Conservation (phyloP, 257 asterid genomes). For the Solanum phureja region DNA sequence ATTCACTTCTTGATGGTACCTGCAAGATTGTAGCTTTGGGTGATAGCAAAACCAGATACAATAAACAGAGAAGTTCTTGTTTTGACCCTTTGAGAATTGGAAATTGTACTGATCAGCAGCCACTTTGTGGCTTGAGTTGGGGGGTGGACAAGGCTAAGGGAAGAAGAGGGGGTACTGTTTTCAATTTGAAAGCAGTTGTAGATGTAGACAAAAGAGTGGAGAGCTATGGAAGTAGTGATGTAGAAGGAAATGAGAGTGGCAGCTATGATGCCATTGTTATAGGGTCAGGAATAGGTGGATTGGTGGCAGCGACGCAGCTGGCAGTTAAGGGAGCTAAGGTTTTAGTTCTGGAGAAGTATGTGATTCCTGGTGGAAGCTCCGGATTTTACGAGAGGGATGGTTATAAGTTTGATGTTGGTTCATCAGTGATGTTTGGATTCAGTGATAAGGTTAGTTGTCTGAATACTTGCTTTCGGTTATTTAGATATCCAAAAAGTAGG, state of each 20-base stretch:
- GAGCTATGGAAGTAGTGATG: constrained; percentile 9
- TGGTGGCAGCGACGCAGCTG: constrained; percentile 91
- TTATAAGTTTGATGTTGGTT: constrained; percentile 88
- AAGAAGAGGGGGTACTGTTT: constrained; percentile 13
- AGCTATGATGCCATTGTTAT: constrained; percentile 75
- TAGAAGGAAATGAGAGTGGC: constrained; percentile 13
- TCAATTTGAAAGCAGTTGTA: constrained; percentile 34
- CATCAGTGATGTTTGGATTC: constrained; percentile 98
- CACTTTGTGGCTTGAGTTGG: constrained; percentile 9
- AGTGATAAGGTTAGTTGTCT: constrained; percentile 76
- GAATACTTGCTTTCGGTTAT: not conserved
- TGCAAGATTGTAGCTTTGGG: constrained; percentile 15
- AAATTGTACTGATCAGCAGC: constrained; percentile 1
- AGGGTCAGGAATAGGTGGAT: constrained; percentile 95
- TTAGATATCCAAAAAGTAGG: not conserved
- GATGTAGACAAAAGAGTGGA: constrained; percentile 30
- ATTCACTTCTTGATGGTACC: constrained; percentile 20
- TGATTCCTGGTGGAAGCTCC: constrained; percentile 98
- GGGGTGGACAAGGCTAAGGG: constrained; percentile 9
- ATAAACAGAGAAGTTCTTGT: constrained; percentile 1
- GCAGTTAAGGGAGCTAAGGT: constrained; percentile 94
- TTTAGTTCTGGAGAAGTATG: constrained; percentile 87
- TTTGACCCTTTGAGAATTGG: constrained; percentile 13
- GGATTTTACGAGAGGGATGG: constrained; percentile 86
- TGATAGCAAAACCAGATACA: constrained; percentile 17